phyloP scores from a whole-genome alignment of 306 rosid genomes.

The Astragalus membranaceus region DNA sequence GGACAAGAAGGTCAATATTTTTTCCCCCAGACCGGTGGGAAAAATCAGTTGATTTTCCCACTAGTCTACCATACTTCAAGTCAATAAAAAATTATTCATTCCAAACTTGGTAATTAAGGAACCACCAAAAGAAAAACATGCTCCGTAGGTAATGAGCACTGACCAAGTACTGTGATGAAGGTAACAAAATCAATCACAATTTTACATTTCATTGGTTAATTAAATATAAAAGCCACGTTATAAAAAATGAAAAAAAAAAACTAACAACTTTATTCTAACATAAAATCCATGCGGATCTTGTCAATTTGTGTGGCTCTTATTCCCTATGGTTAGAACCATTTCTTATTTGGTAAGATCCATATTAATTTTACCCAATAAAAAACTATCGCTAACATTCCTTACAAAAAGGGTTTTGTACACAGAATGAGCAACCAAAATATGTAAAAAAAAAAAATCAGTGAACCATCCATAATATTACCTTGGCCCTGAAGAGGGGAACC shows the following conservation, averaged over 20 bases:
- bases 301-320: neutral
- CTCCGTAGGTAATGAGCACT: neutral
- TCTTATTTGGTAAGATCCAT: neutral
- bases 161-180: neutral
- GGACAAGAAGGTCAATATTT: neutral
- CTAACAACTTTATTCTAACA: neutral
- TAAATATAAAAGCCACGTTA: neutral
- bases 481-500: slow-evolving; percentile 36
- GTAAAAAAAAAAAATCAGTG: neutral
- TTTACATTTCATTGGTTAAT: neutral
- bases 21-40: neutral
- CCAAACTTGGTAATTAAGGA: neutral
- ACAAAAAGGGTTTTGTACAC: neutral
- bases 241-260: neutral
- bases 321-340: neutral
- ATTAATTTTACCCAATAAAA: neutral
- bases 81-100: neutral
- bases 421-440: neutral
- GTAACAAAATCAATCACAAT: neutral
- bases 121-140: slow-evolving; percentile 5
- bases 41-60: neutral
- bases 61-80: slow-evolving; percentile 9
- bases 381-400: neutral
- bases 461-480: slow-evolving; percentile 36
- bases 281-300: neutral